Evolutionary conservation across 306 rosid genomes (phyloP).

Genomic region (Vigna mungo): DNA sequence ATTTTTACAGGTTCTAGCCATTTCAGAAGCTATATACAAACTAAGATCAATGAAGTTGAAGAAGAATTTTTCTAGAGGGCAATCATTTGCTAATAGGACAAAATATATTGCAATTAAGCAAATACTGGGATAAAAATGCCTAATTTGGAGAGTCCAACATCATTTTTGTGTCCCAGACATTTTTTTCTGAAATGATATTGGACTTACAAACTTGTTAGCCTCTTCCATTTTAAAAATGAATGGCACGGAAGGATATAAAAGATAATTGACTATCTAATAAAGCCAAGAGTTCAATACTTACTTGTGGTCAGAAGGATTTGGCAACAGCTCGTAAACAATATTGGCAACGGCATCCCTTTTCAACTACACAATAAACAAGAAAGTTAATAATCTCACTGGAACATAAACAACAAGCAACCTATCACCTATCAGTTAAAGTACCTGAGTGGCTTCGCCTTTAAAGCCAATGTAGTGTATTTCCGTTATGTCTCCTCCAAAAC

Average conservation of each 20-base stretch:
- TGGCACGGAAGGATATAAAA: constrained; percentile 26
- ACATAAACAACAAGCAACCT: constrained; percentile 30
- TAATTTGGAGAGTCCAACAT: constrained; percentile 36
- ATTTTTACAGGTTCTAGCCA: constrained; percentile 23
- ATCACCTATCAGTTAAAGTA: constrained; percentile 48
- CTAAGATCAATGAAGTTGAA: constrained; percentile 3
- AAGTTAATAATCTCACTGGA: constrained; percentile 26
- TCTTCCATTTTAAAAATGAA: constrained; percentile 8
- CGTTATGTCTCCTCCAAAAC: constrained; percentile 85
- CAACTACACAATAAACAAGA: constrained; percentile 58
- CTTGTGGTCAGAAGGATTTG: constrained; percentile 99
- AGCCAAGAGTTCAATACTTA: constrained; percentile 49
- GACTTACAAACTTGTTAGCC: constrained; percentile 13
- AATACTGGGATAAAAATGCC: constrained; percentile 19
- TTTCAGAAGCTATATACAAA: constrained; percentile 34
- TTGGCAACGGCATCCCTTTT: constrained; percentile 92
- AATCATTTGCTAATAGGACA: constrained; percentile 17
- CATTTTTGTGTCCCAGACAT: constrained; percentile 11
- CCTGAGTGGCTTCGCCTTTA: constrained; percentile 99
- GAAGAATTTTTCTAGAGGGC: constrained; percentile 29
- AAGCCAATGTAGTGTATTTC: constrained; percentile 92
- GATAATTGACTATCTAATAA: neutral
- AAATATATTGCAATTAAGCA: neutral
- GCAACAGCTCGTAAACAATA: constrained; percentile 88
- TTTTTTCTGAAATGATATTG: constrained; percentile 1